Evolutionary conservation across 164 flowering plant species (phyloP), one percentile per base, ranked within the genome.

Genomic region (Nymphaea colorata): DNA sequence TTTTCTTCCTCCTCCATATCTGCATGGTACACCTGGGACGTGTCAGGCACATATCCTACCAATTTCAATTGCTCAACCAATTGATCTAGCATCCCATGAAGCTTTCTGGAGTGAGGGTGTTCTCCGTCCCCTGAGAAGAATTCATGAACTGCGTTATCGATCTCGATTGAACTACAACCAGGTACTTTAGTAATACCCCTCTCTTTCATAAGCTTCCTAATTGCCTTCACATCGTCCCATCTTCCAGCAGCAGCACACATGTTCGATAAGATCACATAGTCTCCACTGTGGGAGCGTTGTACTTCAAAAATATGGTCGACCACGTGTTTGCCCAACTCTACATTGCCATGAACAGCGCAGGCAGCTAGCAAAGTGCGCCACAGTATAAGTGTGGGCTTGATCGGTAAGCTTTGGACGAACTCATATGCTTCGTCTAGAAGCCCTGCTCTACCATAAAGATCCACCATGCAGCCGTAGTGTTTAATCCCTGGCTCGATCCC

Each of bases 401-500:
- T 74, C 8, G 87, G 90, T 76, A 87, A 64, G 17, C 55, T 77
- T 73, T 76, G 74, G 42, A 87, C 82, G 76, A 89, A 85, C 51
- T 74, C 69, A 70, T 77, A 85, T 43, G 92, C 92, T 75, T 84
- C 89, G 45, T 80, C 76, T 16, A 89, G 69, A 43, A 70, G 81
- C 61, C 91, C 90, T 5, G 85, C 84, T 65, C 90, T 80, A 62
- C 86, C 82, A 18, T 87, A 75, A 73, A 87, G 74, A 82, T 87
- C 96, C 47, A 89, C 85, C 83, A 89, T 77, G 71, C 87, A 85
- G 6, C 92, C 92, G 71, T 82, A 87, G 73, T 89, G 91, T 77
- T 89, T 84, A 60, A 85, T 83, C 59, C 79, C 72, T 10, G 88
- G 86, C 70, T 43, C 43, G 70, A 89, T 75, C 60, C 82, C 79